These are phyloP conservation scores for Pouteria campechiana DNA, from an alignment of 179 eudicot genomes.

Conservation along the genomic window DNA sequence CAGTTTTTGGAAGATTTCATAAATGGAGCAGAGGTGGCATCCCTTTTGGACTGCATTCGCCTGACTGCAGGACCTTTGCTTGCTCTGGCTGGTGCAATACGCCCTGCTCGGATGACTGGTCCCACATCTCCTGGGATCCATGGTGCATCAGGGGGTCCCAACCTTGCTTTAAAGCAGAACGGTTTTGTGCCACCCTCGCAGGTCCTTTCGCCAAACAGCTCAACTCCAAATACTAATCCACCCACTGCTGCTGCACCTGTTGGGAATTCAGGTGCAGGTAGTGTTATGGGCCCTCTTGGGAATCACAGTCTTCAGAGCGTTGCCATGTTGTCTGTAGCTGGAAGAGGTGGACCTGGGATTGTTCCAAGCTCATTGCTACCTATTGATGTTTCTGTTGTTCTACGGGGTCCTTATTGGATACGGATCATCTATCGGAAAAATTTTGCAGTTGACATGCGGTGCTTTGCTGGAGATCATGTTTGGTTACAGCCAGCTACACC, in stretches of 20 bases:
- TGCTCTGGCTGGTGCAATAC: constrained; percentile 92
- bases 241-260: constrained; percentile 26
- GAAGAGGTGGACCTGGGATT: constrained; percentile 87
- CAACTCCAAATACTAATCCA: constrained; percentile 29
- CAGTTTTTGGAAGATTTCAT: constrained; percentile 98
- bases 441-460: constrained; percentile 98
- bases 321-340: constrained; percentile 55
- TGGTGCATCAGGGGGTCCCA: constrained; percentile 35
- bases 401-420: constrained; percentile 98
- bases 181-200: constrained; percentile 40
- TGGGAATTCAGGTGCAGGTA: constrained; percentile 39
- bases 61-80: constrained; percentile 97
- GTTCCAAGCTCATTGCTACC: constrained; percentile 98
- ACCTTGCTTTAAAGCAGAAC: constrained; percentile 51
- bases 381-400: constrained; percentile 94
- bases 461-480: constrained; percentile 99
- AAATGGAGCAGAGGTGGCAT: constrained; percentile 91
- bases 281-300: constrained; percentile 35
- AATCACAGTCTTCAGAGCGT: constrained; percentile 45
- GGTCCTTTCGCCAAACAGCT: constrained; percentile 33
- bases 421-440: constrained; percentile 81
- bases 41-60: constrained; percentile 93
- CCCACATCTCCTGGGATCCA: constrained; percentile 68
- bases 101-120: constrained; percentile 98
- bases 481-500: constrained; percentile 99